phyloP scores from a whole-genome alignment of 768 basidiomycete genomes.

The Phaeolepiota aurea region DNA sequence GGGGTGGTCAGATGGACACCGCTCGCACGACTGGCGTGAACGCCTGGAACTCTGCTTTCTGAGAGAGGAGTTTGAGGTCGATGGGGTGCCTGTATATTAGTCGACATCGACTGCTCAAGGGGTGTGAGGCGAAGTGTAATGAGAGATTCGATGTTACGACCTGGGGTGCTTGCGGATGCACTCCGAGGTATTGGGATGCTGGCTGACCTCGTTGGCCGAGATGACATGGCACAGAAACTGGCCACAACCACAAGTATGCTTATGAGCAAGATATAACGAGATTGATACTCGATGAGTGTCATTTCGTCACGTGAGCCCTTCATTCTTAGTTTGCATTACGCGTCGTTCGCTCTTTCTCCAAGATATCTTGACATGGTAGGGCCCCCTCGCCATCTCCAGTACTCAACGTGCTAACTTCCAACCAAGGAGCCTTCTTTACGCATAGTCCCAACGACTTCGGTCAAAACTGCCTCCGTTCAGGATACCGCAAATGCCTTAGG shows the following conservation, averaged over 20 bases:
- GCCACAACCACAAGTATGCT: too few relatives aligned
- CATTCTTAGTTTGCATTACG: slow-evolving; percentile 12
- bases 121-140: slow-evolving; percentile 52
- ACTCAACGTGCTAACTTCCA: slow-evolving; percentile 2
- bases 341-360: slow-evolving; percentile 16
- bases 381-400: slow-evolving; percentile 1
- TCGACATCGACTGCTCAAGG: slow-evolving; percentile 30
- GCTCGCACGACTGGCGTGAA: slow-evolving; percentile 7
- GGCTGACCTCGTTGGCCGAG: slow-evolving; percentile 49
- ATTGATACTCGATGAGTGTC: too few relatives aligned
- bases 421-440: slow-evolving; percentile 46
- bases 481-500: slow-evolving; percentile 71
- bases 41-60: slow-evolving; percentile 28
- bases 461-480: slow-evolving; percentile 56
- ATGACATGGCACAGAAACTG: slow-evolving; percentile 14
- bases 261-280: too few relatives aligned
- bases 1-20: not conserved
- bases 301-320: slow-evolving; percentile 4
- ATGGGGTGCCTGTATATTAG: slow-evolving; percentile 20
- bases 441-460: slow-evolving; percentile 47
- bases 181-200: slow-evolving; percentile 62
- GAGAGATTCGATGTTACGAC: slow-evolving; percentile 56
- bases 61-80: slow-evolving; percentile 10
- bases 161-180: slow-evolving; percentile 32
- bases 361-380: slow-evolving; percentile 24